A percentile compares a stretch with the other conserved stretches of the same genome.
phyloP scores from a whole-genome alignment of 306 rosid genomes.

The Cucumis sativus region DNA sequence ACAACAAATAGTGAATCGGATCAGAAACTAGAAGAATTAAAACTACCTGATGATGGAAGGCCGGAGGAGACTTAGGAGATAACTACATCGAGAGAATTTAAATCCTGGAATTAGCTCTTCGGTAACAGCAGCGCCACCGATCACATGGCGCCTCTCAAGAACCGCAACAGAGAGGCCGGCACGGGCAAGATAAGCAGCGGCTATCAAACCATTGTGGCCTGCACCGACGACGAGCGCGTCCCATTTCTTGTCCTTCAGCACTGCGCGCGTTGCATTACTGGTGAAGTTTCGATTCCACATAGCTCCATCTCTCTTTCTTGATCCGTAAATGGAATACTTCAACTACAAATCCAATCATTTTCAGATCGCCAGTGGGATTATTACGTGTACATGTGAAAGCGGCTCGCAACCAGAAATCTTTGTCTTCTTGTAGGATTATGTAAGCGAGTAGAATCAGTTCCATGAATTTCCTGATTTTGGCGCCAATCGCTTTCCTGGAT shows the following conservation, averaged over 20 bases:
- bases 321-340: not conserved
- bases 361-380: not conserved
- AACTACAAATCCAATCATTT: not conserved
- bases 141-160: constrained; percentile 77
- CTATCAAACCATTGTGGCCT: constrained; percentile 88
- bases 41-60: constrained; percentile 55
- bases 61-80: constrained; percentile 84
- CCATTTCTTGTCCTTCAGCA: constrained; percentile 59
- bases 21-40: not conserved
- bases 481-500: not conserved
- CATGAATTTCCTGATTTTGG: not conserved
- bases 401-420: not conserved
- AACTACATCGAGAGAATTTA: constrained; percentile 92
- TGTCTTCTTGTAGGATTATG: not conserved
- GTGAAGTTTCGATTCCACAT: constrained; percentile 71
- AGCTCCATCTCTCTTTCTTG: not conserved
- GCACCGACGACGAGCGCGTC: constrained; percentile 86
- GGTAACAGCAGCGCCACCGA: constrained; percentile 89
- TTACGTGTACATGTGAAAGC: not conserved
- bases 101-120: constrained; percentile 81
- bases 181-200: constrained; percentile 90
- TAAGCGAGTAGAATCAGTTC: not conserved
- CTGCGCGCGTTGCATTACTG: constrained; percentile 13
- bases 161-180: constrained; percentile 86
- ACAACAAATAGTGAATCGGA: not conserved